These are phyloP conservation scores for Fusarium odoratissimum DNA, from an alignment of 2,329 filamentous ascomycete genomes.

Conservation along the genomic window DNA sequence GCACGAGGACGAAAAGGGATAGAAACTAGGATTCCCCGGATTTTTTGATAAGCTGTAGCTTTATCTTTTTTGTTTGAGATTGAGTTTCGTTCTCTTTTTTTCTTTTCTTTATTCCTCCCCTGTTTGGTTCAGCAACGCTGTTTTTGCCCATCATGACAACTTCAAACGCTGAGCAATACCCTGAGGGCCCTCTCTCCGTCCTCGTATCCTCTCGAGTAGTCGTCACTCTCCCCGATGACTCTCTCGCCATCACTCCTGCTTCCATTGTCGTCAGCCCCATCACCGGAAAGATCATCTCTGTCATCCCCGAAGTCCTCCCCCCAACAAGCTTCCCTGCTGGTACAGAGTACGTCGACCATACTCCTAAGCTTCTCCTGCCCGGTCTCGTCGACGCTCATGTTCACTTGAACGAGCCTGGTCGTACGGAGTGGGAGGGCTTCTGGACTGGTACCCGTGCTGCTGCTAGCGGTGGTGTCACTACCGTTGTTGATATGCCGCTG, in stretches of 20 bases:
- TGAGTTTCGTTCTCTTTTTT: constrained; percentile 4
- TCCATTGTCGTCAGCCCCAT: constrained; percentile 81
- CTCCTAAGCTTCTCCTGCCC: constrained; percentile 85
- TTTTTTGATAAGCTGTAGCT: constrained; percentile 18
- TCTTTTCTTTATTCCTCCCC: constrained; percentile 14
- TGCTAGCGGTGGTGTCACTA: constrained; percentile 95
- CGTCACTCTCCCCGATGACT: constrained; percentile 74
- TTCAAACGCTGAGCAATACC: constrained; percentile 29
- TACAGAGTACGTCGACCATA: constrained; percentile 84
- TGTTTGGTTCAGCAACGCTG: not conserved
- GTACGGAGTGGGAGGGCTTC: constrained; percentile 99
- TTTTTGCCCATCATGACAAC: constrained; percentile 48
- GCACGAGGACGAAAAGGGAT: not conserved
- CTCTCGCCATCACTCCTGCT: constrained; percentile 76
- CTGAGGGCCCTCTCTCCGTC: constrained; percentile 69
- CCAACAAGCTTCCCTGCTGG: constrained; percentile 77
- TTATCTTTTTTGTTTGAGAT: constrained; percentile 16
- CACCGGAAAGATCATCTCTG: constrained; percentile 86
- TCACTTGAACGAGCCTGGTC: constrained; percentile 95
- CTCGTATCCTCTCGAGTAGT: constrained; percentile 87
- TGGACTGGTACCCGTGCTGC: constrained; percentile 93
- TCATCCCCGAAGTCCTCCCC: constrained; percentile 80
- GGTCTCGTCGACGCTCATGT: constrained; percentile 97
- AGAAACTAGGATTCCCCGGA: constrained; percentile 24
- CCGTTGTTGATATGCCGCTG: constrained; percentile 96